Conservation (phyloP, 1,284 basidiomycete genomes). For the Thecaphora frezii region DNA sequence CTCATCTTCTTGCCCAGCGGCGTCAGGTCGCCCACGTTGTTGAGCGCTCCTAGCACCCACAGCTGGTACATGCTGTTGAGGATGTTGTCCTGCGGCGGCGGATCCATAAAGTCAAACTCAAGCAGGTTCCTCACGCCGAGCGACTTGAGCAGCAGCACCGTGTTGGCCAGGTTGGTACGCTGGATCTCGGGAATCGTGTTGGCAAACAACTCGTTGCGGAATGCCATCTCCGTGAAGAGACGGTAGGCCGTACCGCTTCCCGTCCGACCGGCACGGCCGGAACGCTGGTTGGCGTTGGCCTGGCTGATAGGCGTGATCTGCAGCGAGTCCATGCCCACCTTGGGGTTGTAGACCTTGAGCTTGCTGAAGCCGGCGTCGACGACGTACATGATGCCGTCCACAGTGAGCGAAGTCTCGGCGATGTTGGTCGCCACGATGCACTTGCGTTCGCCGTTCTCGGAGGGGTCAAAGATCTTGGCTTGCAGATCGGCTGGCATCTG, state of each 20-base stretch:
- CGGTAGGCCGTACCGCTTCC: constrained; percentile 96
- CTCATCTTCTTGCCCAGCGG: constrained; percentile 89
- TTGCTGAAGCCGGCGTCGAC: constrained; percentile 97
- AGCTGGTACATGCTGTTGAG: constrained; percentile 96
- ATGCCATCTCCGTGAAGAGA: constrained; percentile 95
- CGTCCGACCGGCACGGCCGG: constrained; percentile 93
- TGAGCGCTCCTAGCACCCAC: constrained; percentile 86
- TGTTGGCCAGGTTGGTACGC: constrained; percentile 79
- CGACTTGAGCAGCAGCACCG: constrained; percentile 90
- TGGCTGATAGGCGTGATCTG: constrained; percentile 94
- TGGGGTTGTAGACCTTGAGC: constrained; percentile 94
- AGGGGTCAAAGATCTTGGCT: constrained; percentile 91
- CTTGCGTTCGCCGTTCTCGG: constrained; percentile 81
- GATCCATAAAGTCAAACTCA: constrained; percentile 76
- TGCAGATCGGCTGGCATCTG: constrained; percentile 89
- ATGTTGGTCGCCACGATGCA: constrained; percentile 96
- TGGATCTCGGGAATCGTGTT: constrained; percentile 96
- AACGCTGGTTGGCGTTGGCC: constrained; percentile 91
- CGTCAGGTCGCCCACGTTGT: constrained; percentile 92
- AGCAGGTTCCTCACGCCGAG: constrained; percentile 70
- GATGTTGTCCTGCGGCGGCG: constrained; percentile 83
- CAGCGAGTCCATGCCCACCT: constrained; percentile 91
- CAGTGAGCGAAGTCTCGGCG: constrained; percentile 95
- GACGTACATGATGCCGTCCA: constrained; percentile 98
- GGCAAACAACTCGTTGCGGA: constrained; percentile 81